Conservation (phyloP, 192 early-diverging fungal species). For the Coemansia sp. region DNA sequence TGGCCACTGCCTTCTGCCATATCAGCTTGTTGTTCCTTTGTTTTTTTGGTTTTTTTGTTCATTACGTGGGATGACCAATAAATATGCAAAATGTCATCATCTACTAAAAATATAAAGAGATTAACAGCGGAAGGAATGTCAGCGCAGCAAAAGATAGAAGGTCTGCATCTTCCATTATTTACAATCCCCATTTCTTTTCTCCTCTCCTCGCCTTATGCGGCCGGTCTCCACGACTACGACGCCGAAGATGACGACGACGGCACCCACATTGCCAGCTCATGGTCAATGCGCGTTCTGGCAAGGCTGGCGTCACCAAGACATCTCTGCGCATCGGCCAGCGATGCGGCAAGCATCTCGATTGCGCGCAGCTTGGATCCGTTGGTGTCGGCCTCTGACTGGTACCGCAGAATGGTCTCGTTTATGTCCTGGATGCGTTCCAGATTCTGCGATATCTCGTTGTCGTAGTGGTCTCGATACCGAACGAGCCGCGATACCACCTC, state of each 20-base stretch:
- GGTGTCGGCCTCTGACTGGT: slow-evolving; percentile 1
- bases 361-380: slow-evolving; percentile 12
- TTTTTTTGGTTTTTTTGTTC: too few species aligned
- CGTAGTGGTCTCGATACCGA: slow-evolving; percentile 39
- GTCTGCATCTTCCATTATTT: too few species aligned
- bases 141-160: too few species aligned
- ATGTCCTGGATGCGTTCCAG: slow-evolving; percentile 42
- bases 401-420: slow-evolving; percentile 13
- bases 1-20: too few species aligned
- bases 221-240: too few species aligned
- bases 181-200: too few species aligned
- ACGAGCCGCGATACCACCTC: slow-evolving; percentile 30
- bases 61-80: too few species aligned
- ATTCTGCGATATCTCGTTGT: slow-evolving; percentile 27
- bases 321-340: slow-evolving; percentile 33
- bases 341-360: slow-evolving; percentile 11
- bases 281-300: slow-evolving; percentile 33
- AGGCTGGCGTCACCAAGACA: slow-evolving; percentile 33
- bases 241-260: background rate
- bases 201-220: too few species aligned
- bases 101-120: too few species aligned
- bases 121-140: too few species aligned
- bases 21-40: too few species aligned
- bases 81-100: too few species aligned
- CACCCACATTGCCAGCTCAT: slow-evolving; percentile 34